Base-by-base conservation (phyloP, 2,329 filamentous ascomycete genomes). In the Aspergillus oerlinghausenensis region DNA sequence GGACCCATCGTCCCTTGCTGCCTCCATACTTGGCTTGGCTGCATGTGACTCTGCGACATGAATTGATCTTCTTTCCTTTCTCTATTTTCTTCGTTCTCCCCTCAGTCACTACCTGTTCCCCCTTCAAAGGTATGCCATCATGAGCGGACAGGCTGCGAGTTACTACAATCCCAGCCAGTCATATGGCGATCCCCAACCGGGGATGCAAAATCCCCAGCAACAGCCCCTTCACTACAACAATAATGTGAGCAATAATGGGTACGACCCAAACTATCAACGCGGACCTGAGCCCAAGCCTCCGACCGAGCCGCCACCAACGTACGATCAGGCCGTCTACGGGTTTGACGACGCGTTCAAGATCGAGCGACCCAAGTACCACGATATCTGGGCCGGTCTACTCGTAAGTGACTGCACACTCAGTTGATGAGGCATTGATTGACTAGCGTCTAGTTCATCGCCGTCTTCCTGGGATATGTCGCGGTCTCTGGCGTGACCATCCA, bases 271-370 rank as follows among this genome's bases (percentile, higher is more conserved):
- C 54, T 66, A 68, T 49, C 28, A 17, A 25, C 43, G 7, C 21
- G n/a, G 25, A 25, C 63, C 62, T 23, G 52, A 60, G 11, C 26
- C 54, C 14, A 40, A 56, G 43, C 73, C 73, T n/a, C 75, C 42
- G 4, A 9, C 75, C 3, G 69, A 70, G 14, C 75, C 76, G 58
- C 69, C 70, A 5, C 70, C 74, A 58, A 70, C 73, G 53, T 76
- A 69, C 49, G 66, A 67, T 25, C 63, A 68, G 42, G 68, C 69
- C 4, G 69, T 66, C 35, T 76, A 77, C 50, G 76, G 70, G 17
- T 97, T 95, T 70, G 85, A 93, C 21, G 83, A 97, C 68, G 84
- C 86, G 1, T 97, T 97, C 80, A 88, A 88, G 74, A 74, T 97
- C 52, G 84, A 90, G 52, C 86, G 80, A 61, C 91, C 91, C n/a